These are phyloP conservation scores for Lactarius sp. DNA, from an alignment of 768 basidiomycete species.

Conservation along the genomic window DNA sequence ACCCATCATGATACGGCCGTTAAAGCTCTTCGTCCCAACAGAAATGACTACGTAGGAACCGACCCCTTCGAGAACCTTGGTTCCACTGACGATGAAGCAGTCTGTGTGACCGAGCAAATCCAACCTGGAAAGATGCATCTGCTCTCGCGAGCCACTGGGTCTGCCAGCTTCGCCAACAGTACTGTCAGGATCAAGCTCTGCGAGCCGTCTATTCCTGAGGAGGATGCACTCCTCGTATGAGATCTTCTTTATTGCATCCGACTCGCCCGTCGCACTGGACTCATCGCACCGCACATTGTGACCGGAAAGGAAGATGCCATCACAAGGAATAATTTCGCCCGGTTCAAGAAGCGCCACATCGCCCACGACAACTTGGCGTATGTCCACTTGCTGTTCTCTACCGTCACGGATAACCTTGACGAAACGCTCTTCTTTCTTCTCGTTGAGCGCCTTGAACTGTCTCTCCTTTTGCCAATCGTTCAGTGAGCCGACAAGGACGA, in stretches of 20 bases:
- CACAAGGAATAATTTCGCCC: constrained; percentile 93
- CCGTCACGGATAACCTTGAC: constrained; percentile 56
- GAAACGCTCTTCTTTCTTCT: constrained; percentile 90
- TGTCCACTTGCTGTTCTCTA: constrained; percentile 30
- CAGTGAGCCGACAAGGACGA: constrained; percentile 83
- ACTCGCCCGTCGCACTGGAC: constrained; percentile 94
- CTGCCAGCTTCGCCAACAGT: constrained; percentile 24
- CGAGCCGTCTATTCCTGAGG: constrained; percentile 34
- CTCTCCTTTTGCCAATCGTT: constrained; percentile 99
- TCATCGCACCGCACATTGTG: constrained; percentile 96
- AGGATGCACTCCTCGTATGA: constrained; percentile 69
- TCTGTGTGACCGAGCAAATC: constrained; percentile 58
- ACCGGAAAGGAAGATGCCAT: constrained; percentile 88
- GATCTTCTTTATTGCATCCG: constrained; percentile 88
- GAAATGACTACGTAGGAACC: constrained; percentile 90
- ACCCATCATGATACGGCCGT: constrained; percentile 99
- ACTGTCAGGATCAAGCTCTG: constrained; percentile 11
- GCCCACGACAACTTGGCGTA: constrained; percentile 86
- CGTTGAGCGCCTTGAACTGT: constrained; percentile 91
- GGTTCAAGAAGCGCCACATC: constrained; percentile 90
- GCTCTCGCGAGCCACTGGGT: constrained; percentile 27
- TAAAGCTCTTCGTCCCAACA: constrained; percentile 89
- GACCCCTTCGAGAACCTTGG: constrained; percentile 91
- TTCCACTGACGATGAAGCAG: constrained; percentile 88
- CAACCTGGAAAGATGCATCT: constrained; percentile 24